Conservation (phyloP, 345 rosid species). For the Carallia brachiata region DNA sequence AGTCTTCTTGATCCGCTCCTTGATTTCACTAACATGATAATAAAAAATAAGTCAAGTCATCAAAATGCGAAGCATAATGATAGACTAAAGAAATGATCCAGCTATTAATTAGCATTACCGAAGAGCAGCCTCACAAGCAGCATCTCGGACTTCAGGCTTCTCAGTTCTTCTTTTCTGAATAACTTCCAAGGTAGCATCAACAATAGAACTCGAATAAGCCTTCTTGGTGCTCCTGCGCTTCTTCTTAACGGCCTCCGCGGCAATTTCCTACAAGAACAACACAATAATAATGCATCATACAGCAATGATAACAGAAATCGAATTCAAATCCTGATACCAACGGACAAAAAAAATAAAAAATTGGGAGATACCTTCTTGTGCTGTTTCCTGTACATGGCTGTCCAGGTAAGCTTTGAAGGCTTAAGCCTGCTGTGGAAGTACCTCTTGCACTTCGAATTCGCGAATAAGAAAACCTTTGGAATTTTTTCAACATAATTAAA, state of each 20-base stretch:
- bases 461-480: conserved; percentile 76
- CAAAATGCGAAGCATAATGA: no score
- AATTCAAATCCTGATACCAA: no score
- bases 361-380: conserved; percentile 53
- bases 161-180: conserved; percentile 64
- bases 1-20: conserved; percentile 80
- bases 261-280: conserved; percentile 40
- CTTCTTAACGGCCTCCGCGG: conserved; percentile 62
- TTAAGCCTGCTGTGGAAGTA: conserved; percentile 89
- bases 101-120: conserved; percentile 26
- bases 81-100: neutral
- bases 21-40: conserved; percentile 45
- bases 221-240: conserved; percentile 53
- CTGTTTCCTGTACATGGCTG: conserved; percentile 70
- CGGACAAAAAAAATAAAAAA: neutral
- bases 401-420: conserved; percentile 92
- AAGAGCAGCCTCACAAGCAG: conserved; percentile 62
- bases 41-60: neutral
- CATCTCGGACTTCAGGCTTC: conserved; percentile 72
- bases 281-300: neutral
- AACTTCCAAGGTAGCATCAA: conserved; percentile 70
- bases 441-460: conserved; percentile 87
- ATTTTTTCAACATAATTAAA: neutral
- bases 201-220: conserved; percentile 75
- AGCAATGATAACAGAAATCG: no score